Conservation (phyloP, 768 basidiomycete genomes). For the Trametes villosa region DNA sequence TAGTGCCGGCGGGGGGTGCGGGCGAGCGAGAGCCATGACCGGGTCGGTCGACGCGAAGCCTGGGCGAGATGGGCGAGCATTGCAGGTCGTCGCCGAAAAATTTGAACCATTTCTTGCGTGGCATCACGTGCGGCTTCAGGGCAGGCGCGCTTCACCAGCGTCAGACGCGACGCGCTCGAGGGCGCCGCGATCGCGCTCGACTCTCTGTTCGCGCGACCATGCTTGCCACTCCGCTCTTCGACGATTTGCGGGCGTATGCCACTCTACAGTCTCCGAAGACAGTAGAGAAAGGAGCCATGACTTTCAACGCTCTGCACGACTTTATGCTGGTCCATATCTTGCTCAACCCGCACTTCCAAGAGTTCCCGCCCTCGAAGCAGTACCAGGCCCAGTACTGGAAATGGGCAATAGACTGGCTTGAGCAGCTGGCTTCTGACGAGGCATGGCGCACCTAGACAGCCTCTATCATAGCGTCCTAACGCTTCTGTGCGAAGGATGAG, state of each 20-base stretch:
- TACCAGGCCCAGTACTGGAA: conserved; percentile 79
- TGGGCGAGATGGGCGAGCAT: conserved; percentile 34
- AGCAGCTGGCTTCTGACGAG: conserved; percentile 49
- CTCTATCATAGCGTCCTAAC: not conserved
- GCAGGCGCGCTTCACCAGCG: too few species aligned
- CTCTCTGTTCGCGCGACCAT: not conserved
- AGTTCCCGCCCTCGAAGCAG: conserved; percentile 63
- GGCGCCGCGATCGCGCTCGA: not conserved
- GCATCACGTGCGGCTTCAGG: conserved; percentile 36
- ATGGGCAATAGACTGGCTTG: conserved; percentile 61
- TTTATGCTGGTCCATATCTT: conserved; percentile 61
- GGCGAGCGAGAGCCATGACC: conserved; percentile 26
- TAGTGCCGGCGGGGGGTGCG: not conserved
- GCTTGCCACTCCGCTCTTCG: conserved; percentile 20
- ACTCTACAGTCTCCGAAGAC: conserved; percentile 50
- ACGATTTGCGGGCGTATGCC: conserved; percentile 56
- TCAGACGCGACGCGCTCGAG: too few species aligned
- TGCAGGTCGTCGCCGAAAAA: conserved; percentile 27
- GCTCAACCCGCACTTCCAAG: conserved; percentile 52
- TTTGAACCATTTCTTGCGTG: conserved; percentile 24
- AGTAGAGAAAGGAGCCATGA: conserved; percentile 41
- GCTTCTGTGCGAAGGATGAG: conserved; percentile 50
- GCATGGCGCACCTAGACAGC: conserved; percentile 38
- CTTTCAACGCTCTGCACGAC: conserved; percentile 49
- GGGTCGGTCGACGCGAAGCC: conserved; percentile 26